Percentiles rank a stretch among this genome's conserved stretches.
Evolutionary conservation across 805 yeast genomes (phyloP).

Genomic region (Candida stauntonica): DNA sequence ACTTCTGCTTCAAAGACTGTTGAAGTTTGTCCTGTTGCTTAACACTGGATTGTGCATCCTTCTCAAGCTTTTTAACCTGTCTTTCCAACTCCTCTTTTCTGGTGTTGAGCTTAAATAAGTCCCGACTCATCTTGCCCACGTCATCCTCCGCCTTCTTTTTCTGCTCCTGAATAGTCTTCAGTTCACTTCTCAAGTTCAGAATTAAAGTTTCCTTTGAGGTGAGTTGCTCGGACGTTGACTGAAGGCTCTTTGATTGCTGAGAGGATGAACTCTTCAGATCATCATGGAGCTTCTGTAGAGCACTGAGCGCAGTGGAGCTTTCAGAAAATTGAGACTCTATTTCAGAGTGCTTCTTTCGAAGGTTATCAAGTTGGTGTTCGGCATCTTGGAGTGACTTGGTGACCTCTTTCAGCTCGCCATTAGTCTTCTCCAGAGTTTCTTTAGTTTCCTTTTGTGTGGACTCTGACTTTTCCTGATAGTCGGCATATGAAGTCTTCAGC

Average conservation of each 20-base stretch:
- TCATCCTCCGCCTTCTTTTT: constrained; percentile 77
- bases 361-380: constrained; percentile 17
- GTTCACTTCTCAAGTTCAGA: constrained; percentile 23
- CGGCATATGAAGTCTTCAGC: constrained; percentile 34
- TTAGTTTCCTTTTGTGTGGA: constrained; percentile 29
- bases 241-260: constrained; percentile 31
- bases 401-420: constrained; percentile 13
- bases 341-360: constrained; percentile 18
- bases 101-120: constrained; percentile 60
- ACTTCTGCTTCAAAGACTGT: constrained; percentile 16
- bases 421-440: constrained; percentile 17
- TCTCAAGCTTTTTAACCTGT: constrained; percentile 37
- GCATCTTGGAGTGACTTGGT: constrained; percentile 8
- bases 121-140: constrained; percentile 85
- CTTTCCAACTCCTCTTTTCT: constrained; percentile 51
- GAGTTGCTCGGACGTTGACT: constrained; percentile 13
- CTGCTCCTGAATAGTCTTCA: constrained; percentile 28
- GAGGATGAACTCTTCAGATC: constrained; percentile 31
- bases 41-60: constrained; percentile 22
- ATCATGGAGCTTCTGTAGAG: constrained; percentile 30
- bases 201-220: constrained; percentile 23
- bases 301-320: constrained; percentile 14
- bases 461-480: constrained; percentile 29
- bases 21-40: constrained; percentile 22
- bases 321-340: constrained; percentile 19